Evolutionary conservation across 495 filamentous ascomycete species (phyloP).

Genomic region (Penicillium goetzii): DNA sequence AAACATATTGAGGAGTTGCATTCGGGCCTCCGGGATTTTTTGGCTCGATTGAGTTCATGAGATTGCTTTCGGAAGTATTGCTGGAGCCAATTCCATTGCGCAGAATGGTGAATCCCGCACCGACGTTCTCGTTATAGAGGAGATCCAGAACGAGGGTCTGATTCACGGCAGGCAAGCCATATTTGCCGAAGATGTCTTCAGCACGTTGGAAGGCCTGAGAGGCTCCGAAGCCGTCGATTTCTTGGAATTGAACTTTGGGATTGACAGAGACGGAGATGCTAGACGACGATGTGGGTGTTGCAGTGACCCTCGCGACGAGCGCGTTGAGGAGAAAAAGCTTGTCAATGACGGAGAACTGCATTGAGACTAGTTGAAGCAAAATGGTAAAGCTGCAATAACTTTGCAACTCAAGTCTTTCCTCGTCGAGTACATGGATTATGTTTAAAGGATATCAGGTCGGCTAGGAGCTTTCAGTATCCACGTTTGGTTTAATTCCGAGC

Average conservation of each 20-base stretch:
- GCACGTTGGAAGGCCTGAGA: conserved; percentile 11
- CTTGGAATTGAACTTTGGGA: not conserved
- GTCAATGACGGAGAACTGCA: not conserved
- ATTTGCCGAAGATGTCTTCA: conserved; percentile 6
- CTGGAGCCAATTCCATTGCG: conserved; percentile 10
- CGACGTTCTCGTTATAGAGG: not conserved
- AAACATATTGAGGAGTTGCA: not conserved
- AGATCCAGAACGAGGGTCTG: conserved; percentile 6
- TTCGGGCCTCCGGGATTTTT: not conserved
- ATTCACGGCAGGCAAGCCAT: conserved; percentile 6
- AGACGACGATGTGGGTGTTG: not conserved
- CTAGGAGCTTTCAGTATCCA: not conserved
- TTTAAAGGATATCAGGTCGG: not conserved
- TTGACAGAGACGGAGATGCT: not conserved
- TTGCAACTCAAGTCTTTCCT: not conserved
- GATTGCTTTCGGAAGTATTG: conserved; percentile 6
- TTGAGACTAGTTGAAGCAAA: not conserved
- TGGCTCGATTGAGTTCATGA: conserved; percentile 13
- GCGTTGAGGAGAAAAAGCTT: not conserved
- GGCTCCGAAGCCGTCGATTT: conserved; percentile 6
- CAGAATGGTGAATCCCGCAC: conserved; percentile 13
- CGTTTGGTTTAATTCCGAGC: not conserved
- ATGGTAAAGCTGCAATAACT: not conserved
- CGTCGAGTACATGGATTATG: not conserved
- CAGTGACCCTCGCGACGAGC: not conserved